phyloP scores from a whole-genome alignment of 768 basidiomycete species.

The Amanita exitialis region DNA sequence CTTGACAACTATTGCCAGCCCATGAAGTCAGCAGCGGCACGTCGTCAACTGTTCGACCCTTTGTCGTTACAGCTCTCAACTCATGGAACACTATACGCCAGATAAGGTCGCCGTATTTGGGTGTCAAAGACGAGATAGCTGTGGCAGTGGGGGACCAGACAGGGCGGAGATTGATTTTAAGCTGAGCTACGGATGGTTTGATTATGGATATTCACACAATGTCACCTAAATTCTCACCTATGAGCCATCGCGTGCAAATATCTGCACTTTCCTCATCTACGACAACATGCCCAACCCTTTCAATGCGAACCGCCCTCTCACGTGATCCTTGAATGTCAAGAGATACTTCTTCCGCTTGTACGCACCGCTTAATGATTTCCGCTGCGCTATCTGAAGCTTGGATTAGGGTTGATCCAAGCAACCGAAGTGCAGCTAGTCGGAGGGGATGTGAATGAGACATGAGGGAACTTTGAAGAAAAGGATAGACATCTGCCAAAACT shows the following conservation, averaged over 20 bases:
- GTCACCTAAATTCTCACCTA: constrained; percentile 34
- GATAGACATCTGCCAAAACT: constrained; percentile 22
- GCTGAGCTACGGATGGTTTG: constrained; percentile 46
- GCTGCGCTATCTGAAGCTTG: constrained; percentile 28
- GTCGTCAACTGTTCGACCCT: constrained; percentile 9
- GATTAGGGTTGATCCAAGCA: constrained; percentile 48
- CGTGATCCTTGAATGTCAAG: constrained; percentile 74
- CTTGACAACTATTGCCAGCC: not conserved
- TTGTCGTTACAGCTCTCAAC: constrained; percentile 27
- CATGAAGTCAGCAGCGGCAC: not conserved
- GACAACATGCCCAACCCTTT: constrained; percentile 55
- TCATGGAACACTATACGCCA: constrained; percentile 68
- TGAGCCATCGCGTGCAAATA: constrained; percentile 60
- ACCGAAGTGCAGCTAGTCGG: constrained; percentile 53
- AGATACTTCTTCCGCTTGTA: constrained; percentile 75
- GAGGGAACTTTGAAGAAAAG: constrained; percentile 40
- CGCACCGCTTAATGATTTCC: constrained; percentile 53
- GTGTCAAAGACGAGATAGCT: constrained; percentile 44
- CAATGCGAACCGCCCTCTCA: constrained; percentile 74
- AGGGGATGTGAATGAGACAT: constrained; percentile 64
- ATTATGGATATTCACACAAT: not conserved
- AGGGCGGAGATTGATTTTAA: constrained; percentile 90
- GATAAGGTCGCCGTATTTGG: constrained; percentile 55
- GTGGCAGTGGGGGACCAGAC: constrained; percentile 77
- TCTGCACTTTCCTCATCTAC: constrained; percentile 51